A percentile compares a stretch with the other conserved stretches of the same genome.
Conservation (phyloP, 345 rosid species). For the Heritiera littoralis region DNA sequence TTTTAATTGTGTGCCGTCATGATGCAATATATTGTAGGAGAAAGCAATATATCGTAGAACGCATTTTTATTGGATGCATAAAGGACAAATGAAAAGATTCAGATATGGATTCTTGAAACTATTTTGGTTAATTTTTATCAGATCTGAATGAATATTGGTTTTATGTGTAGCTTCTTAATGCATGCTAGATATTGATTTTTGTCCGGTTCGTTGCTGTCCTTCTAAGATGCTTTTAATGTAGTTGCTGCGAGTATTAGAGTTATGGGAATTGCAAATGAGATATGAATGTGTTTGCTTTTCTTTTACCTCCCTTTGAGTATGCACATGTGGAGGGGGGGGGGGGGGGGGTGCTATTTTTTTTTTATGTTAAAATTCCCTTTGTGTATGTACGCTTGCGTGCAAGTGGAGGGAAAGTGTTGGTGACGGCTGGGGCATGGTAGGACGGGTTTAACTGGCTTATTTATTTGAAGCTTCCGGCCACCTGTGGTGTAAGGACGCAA, state of each 20-base stretch:
- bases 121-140: slow-evolving; percentile 5
- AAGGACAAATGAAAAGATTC: slow-evolving; percentile 12
- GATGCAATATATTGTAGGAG: neutral
- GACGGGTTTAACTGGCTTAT: neutral
- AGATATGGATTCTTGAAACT: neutral
- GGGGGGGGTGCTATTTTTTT: neutral
- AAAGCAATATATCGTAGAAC: neutral
- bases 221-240: neutral
- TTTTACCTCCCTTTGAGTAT: neutral
- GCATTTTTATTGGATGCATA: neutral
- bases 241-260: neutral
- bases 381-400: neutral
- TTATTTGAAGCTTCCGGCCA: neutral
- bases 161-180: neutral
- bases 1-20: neutral
- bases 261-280: neutral
- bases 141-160: neutral
- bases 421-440: neutral
- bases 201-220: neutral
- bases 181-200: neutral
- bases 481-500: too few relatives aligned
- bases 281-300: neutral
- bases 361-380: neutral
- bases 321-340: neutral
- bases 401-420: neutral